Evolutionary conservation across 2,329 filamentous ascomycete genomes (phyloP), one percentile per base, ranked within the genome.

Genomic region (Trichoderma sp.): DNA sequence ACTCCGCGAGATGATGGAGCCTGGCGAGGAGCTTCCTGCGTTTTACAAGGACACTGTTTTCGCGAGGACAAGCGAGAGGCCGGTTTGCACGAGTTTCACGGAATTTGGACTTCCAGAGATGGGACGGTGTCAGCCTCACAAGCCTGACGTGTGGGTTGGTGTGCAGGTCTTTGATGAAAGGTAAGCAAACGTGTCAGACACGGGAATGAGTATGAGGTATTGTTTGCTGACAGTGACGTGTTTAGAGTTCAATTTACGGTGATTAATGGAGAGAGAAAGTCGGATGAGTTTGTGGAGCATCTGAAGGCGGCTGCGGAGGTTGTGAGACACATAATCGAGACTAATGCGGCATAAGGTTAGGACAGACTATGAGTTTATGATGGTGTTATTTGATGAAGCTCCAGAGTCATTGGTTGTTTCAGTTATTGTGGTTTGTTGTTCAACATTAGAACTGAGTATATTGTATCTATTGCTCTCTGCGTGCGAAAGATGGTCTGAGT

Each of bases 131-230:
- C 66, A 69, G 26, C 66, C 66, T 39, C 36, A 43, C 1, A 69
- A 47, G 34, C 5, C 23, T 12, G 66, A 69, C n/a, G 66, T 69
- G 4, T 69, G 66, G 66, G 66, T 69, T 30, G 66, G 66, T n/a
- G 66, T 69, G 15, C 66, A 69, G 6, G 66, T 69, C 17, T 69
- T 69, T 69, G 66, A 69, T 1, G 66, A 69, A 47, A 69, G 26
- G 66, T 68, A 12, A 68, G 66, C 23, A 12, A 68, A 17, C 7
- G 12, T 13, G 11, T 53, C 47, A 61, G 1, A 15, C 26, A 30
- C 26, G 28, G 17, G 11, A 12, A 20, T 30, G 4, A 17, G 1
- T 3, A 8, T 43, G 13, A 12, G 5, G 11, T 0, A 26, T 12
- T 8, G 32, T 50, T 17, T 43, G 8, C 50, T 66, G 26, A 66